Evolutionary conservation across 345 rosid genomes (phyloP).

Genomic region (Salix viminalis): DNA sequence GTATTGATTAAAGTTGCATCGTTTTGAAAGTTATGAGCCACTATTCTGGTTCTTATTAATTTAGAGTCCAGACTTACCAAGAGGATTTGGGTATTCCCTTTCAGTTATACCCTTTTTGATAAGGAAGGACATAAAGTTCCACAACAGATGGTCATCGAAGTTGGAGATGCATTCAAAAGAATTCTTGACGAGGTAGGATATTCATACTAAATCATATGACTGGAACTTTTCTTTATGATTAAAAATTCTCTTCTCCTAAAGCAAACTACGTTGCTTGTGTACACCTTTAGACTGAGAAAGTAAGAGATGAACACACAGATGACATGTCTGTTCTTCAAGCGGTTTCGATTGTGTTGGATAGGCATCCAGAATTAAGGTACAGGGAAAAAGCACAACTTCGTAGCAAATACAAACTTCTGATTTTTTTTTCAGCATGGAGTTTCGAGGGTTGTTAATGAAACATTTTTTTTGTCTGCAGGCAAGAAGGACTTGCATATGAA

Average conservation of each 20-base stretch:
- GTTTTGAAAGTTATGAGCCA: not conserved
- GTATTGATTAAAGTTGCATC: conserved; percentile 4
- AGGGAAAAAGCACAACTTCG: not conserved
- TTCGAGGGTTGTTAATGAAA: conserved; percentile 9
- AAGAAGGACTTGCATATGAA: conserved; percentile 67
- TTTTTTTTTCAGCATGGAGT: not conserved
- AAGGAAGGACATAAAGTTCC: conserved; percentile 60
- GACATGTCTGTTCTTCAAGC: conserved; percentile 92
- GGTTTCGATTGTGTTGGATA: conserved; percentile 60
- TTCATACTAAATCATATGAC: not conserved
- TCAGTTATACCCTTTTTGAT: conserved; percentile 66
- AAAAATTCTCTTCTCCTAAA: not conserved
- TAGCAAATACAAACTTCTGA: not conserved
- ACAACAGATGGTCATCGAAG: conserved; percentile 55
- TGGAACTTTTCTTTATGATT: not conserved
- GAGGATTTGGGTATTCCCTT: conserved; percentile 21
- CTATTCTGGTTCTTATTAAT: not conserved
- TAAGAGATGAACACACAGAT: conserved; percentile 58
- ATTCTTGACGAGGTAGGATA: conserved; percentile 66
- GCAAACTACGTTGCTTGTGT: conserved; percentile 13
- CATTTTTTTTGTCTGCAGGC: conserved; percentile 38
- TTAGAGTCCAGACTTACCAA: conserved; percentile 12
- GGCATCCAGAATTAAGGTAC: conserved; percentile 75
- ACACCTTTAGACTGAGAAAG: conserved; percentile 58
- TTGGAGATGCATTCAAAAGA: conserved; percentile 73